A percentile compares a stretch with the other conserved stretches of the same genome.
Evolutionary conservation across 495 filamentous ascomycete species (phyloP).

Genomic region (Entonaema liquescens): DNA sequence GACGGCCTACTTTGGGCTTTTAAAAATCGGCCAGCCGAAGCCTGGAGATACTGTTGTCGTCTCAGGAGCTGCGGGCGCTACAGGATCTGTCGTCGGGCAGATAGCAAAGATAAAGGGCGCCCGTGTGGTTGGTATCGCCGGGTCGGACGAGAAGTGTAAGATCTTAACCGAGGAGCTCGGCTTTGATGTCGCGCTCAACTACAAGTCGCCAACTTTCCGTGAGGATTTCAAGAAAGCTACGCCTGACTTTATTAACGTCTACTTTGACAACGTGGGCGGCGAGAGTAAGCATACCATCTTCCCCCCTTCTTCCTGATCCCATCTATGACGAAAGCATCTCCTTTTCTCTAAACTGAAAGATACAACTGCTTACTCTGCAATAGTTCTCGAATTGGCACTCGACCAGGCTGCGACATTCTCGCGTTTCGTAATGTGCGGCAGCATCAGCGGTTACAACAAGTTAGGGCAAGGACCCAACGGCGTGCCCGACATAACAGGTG

Average conservation of each 20-base stretch:
- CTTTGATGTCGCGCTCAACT: constrained; percentile 73
- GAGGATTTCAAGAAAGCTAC: constrained; percentile 66
- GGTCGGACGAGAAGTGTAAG: constrained; percentile 70
- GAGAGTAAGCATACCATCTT: constrained; percentile 41
- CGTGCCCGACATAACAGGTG: constrained; percentile 12
- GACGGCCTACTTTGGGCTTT: constrained; percentile 74
- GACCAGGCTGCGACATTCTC: constrained; percentile 61
- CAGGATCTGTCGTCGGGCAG: constrained; percentile 73
- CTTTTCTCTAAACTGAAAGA: no score
- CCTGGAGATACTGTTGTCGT: constrained; percentile 71
- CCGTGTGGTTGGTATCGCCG: constrained; percentile 69
- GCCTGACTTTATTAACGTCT: constrained; percentile 70
- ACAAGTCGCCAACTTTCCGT: constrained; percentile 66
- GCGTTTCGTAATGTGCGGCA: constrained; percentile 70
- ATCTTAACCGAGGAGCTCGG: constrained; percentile 68
- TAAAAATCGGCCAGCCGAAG: constrained; percentile 65
- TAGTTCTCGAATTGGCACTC: constrained; percentile 67
- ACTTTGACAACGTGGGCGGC: constrained; percentile 68
- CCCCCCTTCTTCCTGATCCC: neutral
- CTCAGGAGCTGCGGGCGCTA: constrained; percentile 75
- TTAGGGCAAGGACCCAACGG: constrained; percentile 39
- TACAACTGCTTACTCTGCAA: no score
- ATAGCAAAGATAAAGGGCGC: constrained; percentile 71
- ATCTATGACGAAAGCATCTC: no score
- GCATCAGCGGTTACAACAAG: constrained; percentile 56